Percentiles rank a stretch among this genome's conserved stretches.
Conservation (phyloP, 2,329 filamentous ascomycete species). For the Penicillium rolfsii region DNA sequence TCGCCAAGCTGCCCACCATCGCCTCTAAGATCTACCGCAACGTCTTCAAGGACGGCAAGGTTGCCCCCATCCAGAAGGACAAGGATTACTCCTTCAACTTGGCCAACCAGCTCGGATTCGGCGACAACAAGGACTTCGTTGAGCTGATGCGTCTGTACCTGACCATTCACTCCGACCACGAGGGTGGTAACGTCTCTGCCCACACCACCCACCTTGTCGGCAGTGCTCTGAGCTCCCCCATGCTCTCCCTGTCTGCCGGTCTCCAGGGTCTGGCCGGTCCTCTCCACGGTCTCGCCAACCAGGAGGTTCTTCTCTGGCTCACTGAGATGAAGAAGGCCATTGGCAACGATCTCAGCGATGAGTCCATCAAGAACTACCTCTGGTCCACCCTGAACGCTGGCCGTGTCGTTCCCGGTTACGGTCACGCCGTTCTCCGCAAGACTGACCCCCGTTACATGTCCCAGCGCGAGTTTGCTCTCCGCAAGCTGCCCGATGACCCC, state of each 20-base stretch:
- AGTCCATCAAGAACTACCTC: constrained; percentile 97
- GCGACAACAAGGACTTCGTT: constrained; percentile 92
- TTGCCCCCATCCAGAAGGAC: constrained; percentile 92
- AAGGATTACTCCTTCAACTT: constrained; percentile 99
- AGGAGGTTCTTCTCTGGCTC: constrained; percentile 99
- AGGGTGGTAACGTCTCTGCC: constrained; percentile 97
- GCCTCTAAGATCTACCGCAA: constrained; percentile 99
- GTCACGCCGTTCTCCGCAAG: constrained; percentile 98
- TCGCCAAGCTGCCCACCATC: constrained; percentile 98
- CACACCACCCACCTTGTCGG: constrained; percentile 99
- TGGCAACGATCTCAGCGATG: constrained; percentile 92
- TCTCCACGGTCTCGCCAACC: constrained; percentile 98
- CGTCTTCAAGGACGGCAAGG: constrained; percentile 99
- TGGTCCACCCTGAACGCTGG: constrained; percentile 96
- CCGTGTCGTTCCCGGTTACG: constrained; percentile 96
- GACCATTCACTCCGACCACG: constrained; percentile 99
- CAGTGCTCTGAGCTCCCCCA: constrained; percentile 92
- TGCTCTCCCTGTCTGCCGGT: constrained; percentile 94
- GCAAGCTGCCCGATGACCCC: constrained; percentile 93
- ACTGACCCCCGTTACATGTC: constrained; percentile 98
- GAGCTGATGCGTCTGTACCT: constrained; percentile 99
- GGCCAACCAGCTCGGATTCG: constrained; percentile 98
- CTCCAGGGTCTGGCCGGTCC: constrained; percentile 97
- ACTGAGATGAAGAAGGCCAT: constrained; percentile 97
- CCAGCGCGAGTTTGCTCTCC: constrained; percentile 93